Evolutionary conservation across 2,329 filamentous ascomycete species (phyloP), one percentile per base, ranked within the genome.

Genomic region (Arthroderma sp.): DNA sequence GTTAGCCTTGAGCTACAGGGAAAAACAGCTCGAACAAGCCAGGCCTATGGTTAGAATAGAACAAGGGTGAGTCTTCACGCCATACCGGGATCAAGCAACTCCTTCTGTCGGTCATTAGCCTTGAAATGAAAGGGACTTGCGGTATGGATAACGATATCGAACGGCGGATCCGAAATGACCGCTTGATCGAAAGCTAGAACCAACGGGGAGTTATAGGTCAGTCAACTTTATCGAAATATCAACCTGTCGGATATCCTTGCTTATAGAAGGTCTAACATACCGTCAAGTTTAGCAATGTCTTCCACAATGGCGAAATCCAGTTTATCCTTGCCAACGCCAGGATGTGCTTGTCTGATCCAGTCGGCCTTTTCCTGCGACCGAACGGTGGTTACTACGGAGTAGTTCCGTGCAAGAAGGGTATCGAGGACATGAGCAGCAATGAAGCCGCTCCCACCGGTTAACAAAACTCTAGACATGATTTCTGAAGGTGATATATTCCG

Each of bases 81-180:
- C 47, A 72, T 57, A 36, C 72, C 72, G 6, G 72, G 72, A 50
- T 76, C 72, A 22, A 77, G 61, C 6, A 77, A 59, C 44, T 67
- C 65, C 55, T 80, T 77, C 54, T 86, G 70, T 11, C 80, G 75
- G 52, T 79, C 72, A 27, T 84, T 78, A 45, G 91, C 77, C 31
- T 81, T 81, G 58, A 79, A 74, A 54, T 83, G 80, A 66, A 84
- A 88, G 0, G 85, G 83, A 0, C 75, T 80, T 2, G 83, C 81
- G 4, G 81, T 85, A 59, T 86, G 81, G 42, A 86, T 71, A 40
- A 89, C 81, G 38, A 74, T 79, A 54, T 85, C 80, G 50, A 89
- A 83, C 0, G 78, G 75, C 0, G 76, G 76, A 44, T 75, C 68
- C 10, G 75, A 77, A 50, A 75, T 67, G 40, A 80, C 71, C 10